Percentiles rank a stretch among this genome's conserved stretches.
phyloP scores from a whole-genome alignment of 495 filamentous ascomycete species.

The Hypomontagnella submonticulosa region DNA sequence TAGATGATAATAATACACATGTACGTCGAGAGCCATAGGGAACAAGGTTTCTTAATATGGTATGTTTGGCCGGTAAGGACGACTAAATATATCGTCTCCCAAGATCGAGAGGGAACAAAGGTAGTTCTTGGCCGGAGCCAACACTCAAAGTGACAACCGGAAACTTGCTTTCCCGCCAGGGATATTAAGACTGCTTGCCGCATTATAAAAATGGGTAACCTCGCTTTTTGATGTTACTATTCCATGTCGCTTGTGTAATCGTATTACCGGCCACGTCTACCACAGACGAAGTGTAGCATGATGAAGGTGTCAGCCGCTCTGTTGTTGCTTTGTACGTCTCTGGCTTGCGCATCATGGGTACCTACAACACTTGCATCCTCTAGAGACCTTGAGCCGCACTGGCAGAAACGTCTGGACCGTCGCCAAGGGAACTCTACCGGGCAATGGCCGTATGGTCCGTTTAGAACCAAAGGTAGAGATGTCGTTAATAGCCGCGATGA shows the following conservation, averaged over 20 bases:
- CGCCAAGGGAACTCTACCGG: conserved; percentile 26
- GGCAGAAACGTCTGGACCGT: conserved; percentile 21
- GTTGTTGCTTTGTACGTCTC: conserved; percentile 18
- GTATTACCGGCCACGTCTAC: background rate
- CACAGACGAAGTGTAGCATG: background rate
- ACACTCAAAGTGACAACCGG: conserved; percentile 6
- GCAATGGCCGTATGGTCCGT: conserved; percentile 49
- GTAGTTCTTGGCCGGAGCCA: conserved; percentile 17
- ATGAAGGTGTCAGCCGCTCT: conserved; percentile 28
- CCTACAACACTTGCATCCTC: conserved; percentile 1
- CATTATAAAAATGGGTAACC: conserved; percentile 17
- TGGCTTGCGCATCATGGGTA: conserved; percentile 34
- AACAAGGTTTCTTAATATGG: conserved; percentile 6
- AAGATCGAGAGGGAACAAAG: conserved; percentile 14
- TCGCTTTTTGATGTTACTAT: conserved; percentile 1
- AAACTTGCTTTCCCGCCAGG: conserved; percentile 7
- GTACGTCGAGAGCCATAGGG: background rate
- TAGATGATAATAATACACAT: background rate
- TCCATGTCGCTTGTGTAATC: background rate
- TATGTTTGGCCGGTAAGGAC: conserved; percentile 1
- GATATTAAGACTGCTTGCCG: background rate
- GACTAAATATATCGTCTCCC: background rate
- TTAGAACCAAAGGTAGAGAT: conserved; percentile 56
- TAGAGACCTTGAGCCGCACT: conserved; percentile 25
- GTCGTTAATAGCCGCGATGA: conserved; percentile 57